Conservation (phyloP, 345 rosid species). For the Eucalyptus brandiana region DNA sequence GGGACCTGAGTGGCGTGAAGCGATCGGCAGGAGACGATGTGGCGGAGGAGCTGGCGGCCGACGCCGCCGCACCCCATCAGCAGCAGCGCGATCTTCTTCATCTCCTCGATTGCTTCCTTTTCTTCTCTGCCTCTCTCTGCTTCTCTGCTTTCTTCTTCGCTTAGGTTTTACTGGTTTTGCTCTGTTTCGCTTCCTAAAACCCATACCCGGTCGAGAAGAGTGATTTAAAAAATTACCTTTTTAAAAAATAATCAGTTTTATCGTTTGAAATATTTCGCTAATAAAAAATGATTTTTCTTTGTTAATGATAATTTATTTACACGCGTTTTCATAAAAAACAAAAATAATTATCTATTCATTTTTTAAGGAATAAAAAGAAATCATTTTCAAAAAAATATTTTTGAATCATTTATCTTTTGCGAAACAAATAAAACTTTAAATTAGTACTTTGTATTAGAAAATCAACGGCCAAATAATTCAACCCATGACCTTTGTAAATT, state of each 20-base stretch:
- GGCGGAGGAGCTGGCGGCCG: constrained; percentile 78
- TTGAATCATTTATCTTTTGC: accelerated
- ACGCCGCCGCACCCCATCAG: constrained; percentile 89
- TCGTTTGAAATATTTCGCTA: no score
- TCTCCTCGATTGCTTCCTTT: background rate
- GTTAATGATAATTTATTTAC: no score
- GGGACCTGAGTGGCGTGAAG: constrained; percentile 60
- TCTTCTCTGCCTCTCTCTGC: background rate
- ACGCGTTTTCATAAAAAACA: accelerated
- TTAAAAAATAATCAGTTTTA: no score
- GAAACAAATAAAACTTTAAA: background rate
- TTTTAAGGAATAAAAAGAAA: no score
- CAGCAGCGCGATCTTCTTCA: constrained; percentile 64
- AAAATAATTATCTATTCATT: no score
- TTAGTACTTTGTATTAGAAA: accelerated
- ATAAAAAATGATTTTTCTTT: no score
- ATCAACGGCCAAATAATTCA: accelerated
- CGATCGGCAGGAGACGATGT: constrained; percentile 77
- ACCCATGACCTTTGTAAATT: accelerated
- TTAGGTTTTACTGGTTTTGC: background rate
- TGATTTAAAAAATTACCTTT: no score
- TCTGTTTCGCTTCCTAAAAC: background rate
- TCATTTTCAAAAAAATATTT: no score
- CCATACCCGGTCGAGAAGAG: background rate
- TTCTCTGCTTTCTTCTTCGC: background rate